These are phyloP conservation scores for Sphaerulina populicola DNA, from an alignment of 2,329 filamentous ascomycete species.

Conservation along the genomic window DNA sequence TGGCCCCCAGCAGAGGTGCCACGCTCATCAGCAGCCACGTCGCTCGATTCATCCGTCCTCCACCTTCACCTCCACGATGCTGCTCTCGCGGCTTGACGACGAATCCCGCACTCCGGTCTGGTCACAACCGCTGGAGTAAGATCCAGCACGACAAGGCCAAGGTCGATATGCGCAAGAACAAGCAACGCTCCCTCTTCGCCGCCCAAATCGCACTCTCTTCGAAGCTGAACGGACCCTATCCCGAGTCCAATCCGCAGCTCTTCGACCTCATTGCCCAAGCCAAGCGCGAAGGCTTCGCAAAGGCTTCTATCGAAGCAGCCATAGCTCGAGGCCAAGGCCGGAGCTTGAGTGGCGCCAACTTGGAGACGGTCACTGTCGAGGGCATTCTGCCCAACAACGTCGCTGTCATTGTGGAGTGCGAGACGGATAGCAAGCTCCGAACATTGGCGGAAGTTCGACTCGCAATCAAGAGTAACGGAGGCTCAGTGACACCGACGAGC, in stretches of 20 bases:
- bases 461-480: constrained; percentile 63
- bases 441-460: constrained; percentile 64
- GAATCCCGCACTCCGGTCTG: constrained; percentile 40
- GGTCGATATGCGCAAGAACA: constrained; percentile 71
- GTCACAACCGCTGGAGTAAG: constrained; percentile 91
- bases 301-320: constrained; percentile 72
- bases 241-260: constrained; percentile 65
- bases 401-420: constrained; percentile 73
- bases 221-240: constrained; percentile 69
- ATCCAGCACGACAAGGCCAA: constrained; percentile 92
- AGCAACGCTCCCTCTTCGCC: constrained; percentile 57
- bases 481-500: constrained; percentile 61
- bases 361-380: constrained; percentile 75
- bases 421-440: constrained; percentile 72
- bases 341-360: constrained; percentile 61
- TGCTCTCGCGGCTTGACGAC: constrained; percentile 20
- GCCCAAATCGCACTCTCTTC: constrained; percentile 67
- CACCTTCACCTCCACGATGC: constrained; percentile 1
- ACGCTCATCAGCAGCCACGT: not conserved
- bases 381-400: constrained; percentile 65
- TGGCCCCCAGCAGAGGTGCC: constrained; percentile 31
- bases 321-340: constrained; percentile 83
- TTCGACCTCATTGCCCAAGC: constrained; percentile 64
- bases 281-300: constrained; percentile 80
- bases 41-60: constrained; percentile 5